These are phyloP conservation scores for Mortierella sp. DNA, from an alignment of 371 early-diverging fungal genomes.

Conservation along the genomic window DNA sequence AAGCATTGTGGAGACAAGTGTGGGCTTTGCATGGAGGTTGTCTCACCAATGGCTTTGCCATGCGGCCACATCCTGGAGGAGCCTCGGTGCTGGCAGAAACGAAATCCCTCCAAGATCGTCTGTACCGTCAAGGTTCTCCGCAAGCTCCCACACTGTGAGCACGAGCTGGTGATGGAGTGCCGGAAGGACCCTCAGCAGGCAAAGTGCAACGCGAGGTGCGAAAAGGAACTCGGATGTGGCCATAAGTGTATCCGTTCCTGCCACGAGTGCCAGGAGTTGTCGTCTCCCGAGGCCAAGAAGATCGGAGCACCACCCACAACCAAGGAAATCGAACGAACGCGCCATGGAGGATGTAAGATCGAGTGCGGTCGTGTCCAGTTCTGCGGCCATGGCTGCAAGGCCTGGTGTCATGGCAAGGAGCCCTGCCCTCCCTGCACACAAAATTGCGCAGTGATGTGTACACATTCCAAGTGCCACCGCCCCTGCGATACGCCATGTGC, in stretches of 20 bases:
- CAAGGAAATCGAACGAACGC: constrained; percentile 9
- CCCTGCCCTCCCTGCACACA: constrained; percentile 61
- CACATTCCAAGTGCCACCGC: constrained; percentile 56
- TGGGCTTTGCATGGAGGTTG: constrained; percentile 48
- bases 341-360: constrained; percentile 26
- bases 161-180: constrained; percentile 46
- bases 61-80: constrained; percentile 50
- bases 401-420: constrained; percentile 42
- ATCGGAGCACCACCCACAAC: too few relatives aligned
- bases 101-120: constrained; percentile 25
- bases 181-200: not conserved
- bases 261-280: constrained; percentile 22
- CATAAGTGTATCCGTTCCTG: constrained; percentile 49
- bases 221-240: constrained; percentile 38
- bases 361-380: constrained; percentile 17
- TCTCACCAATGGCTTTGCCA: constrained; percentile 28
- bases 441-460: constrained; percentile 56
- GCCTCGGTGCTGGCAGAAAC: constrained; percentile 42
- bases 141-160: constrained; percentile 56
- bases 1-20: constrained; percentile 63
- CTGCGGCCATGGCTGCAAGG: constrained; percentile 39
- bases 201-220: constrained; percentile 25
- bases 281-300: not conserved
- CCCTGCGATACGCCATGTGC: constrained; percentile 58
- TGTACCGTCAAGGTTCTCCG: constrained; percentile 41